These are phyloP conservation scores for Linnemannia schmuckeri DNA, from an alignment of 192 early-diverging fungal genomes.

Conservation along the genomic window DNA sequence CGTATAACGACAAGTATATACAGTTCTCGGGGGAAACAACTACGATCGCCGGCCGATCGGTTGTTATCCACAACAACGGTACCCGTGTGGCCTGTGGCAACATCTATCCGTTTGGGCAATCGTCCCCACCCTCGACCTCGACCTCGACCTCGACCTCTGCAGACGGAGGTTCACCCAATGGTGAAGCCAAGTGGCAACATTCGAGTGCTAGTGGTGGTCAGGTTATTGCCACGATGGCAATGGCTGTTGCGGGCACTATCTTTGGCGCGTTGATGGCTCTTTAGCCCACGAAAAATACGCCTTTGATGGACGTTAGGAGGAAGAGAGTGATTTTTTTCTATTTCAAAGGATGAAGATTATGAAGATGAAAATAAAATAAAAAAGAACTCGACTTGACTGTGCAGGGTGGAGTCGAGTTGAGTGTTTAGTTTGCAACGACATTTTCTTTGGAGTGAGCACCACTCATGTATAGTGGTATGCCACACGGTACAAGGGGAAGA, in stretches of 20 bases:
- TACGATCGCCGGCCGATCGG: slow-evolving; percentile 21
- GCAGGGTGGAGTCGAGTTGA: background rate
- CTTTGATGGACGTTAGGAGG: background rate
- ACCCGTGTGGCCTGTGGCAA: slow-evolving; percentile 33
- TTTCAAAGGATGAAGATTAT: background rate
- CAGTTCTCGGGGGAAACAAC: slow-evolving; percentile 10
- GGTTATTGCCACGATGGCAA: background rate
- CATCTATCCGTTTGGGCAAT: background rate
- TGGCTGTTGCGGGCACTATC: background rate
- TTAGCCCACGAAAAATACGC: background rate
- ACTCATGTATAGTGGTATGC: background rate
- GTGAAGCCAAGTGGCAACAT: background rate
- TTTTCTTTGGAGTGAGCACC: background rate
- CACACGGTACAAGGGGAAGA: too few relatives aligned
- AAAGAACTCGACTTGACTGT: background rate
- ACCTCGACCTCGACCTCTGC: background rate
- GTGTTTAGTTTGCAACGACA: background rate
- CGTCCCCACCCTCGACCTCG: background rate
- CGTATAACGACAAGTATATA: slow-evolving; percentile 17
- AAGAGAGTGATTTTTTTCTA: background rate
- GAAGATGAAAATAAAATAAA: background rate
- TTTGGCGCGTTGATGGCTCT: background rate
- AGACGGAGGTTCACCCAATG: background rate
- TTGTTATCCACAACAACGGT: slow-evolving; percentile 49
- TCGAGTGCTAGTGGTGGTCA: background rate